Base-by-base conservation (phyloP, 2,329 filamentous ascomycete species). In the Rachicladosporium sp. region DNA sequence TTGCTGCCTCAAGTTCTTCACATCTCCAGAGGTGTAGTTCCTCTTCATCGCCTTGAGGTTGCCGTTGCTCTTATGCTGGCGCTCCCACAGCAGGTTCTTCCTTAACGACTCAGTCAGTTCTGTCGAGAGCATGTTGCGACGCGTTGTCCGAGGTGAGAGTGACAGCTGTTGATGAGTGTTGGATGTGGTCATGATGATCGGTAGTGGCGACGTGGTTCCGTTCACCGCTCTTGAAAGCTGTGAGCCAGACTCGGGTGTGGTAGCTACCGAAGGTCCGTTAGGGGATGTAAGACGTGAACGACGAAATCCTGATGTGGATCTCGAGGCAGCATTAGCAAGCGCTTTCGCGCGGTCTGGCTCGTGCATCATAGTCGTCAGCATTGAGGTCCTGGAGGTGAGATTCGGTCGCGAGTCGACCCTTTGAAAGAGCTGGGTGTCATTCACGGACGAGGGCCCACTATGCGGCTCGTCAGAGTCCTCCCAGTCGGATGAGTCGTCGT, bases 91-190 rank as follows among this genome's bases (percentile, higher is more conserved):
- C 10, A 98, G 78, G 53, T 95, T 84, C 51, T 87, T 83, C 13
- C 91, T 78, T 3, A 98, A 77, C 13, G 86, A 93, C 59, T 94
- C 87, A 2, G 89, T 95, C 40, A 98, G 69, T 65, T 98, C 91
- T 0, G 85, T 93, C 6, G 85, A 82, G 41, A 98, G 73, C 91
- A 98, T 98, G 62, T 95, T 93, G 44, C 88, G 77, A 37, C 91
- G 77, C 0, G 88, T 95, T 0, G 89, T 95, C 42, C 87, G 78
- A 3, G 91, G 91, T 4, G 91, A 96, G 47, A 94, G 73, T 2
- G 86, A 83, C 9, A 55, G 45, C 41, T 53, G 51, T 27, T 50
- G 45, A 48, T 82, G 76, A 4, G 67, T 67, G 42, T 78, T 78
- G n/a, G 73, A 73, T 12, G 80, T 74, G 10, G 77, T 80, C 55